Evolutionary conservation across 805 yeast genomes (phyloP).

Genomic region (Danielia reshetovae): DNA sequence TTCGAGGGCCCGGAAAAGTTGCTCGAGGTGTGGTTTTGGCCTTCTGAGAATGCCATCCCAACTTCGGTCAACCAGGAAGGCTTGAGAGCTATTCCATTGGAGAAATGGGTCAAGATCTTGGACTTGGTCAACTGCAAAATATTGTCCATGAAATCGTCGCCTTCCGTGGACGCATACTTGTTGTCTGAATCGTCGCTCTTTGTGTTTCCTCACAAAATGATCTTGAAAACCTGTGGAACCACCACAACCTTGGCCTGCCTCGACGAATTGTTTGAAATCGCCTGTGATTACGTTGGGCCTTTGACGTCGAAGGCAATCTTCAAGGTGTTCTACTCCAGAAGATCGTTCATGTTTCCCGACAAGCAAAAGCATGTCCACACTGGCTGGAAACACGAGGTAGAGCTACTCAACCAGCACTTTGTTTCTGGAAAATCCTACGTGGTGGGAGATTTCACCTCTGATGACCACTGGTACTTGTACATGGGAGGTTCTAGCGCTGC

Average conservation of each 20-base stretch:
- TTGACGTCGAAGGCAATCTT: conserved; percentile 40
- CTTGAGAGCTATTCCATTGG: conserved; percentile 60
- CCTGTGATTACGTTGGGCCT: conserved; percentile 14
- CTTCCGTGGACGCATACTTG: conserved; percentile 73
- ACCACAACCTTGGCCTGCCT: conserved; percentile 84
- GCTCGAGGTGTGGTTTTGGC: conserved; percentile 83
- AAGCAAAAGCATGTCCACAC: conserved; percentile 77
- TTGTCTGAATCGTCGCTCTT: conserved; percentile 87
- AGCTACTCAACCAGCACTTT: conserved; percentile 63
- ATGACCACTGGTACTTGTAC: conserved; percentile 90
- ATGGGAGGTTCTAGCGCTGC: conserved; percentile 46
- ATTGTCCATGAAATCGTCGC: conserved; percentile 68
- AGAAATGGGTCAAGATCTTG: conserved; percentile 66
- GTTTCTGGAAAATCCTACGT: conserved; percentile 58
- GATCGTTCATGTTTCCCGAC: conserved; percentile 89
- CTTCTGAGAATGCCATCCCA: conserved; percentile 40
- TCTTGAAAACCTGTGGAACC: conserved; percentile 94
- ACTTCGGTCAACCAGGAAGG: conserved; percentile 38
- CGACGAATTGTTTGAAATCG: conserved; percentile 51
- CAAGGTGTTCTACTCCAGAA: conserved; percentile 83
- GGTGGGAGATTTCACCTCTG: conserved; percentile 70
- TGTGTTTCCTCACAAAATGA: conserved; percentile 79
- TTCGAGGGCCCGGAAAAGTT: conserved; percentile 97
- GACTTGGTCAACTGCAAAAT: conserved; percentile 87
- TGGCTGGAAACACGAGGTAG: conserved; percentile 80